Percentiles rank a stretch among this genome's conserved stretches.
phyloP scores from a whole-genome alignment of 2,329 filamentous ascomycete species.

The Sarocladiaceae sp. region DNA sequence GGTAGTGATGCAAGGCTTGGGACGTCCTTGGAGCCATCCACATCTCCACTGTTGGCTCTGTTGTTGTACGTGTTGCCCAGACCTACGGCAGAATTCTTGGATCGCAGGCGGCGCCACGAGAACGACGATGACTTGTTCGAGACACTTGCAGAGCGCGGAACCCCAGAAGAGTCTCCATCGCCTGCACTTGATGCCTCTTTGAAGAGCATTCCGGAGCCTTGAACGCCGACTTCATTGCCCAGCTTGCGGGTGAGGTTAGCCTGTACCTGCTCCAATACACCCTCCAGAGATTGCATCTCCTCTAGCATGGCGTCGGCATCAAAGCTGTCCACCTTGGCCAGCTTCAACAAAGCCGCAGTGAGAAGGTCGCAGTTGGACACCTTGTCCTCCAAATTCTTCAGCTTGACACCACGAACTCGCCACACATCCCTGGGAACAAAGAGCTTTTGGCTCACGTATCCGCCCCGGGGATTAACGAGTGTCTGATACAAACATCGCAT shows the following conservation, averaged over 20 bases:
- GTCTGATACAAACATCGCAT: slow-evolving; percentile 95
- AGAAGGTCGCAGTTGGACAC: slow-evolving; percentile 86
- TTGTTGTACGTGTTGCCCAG: slow-evolving; percentile 45
- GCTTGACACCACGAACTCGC: slow-evolving; percentile 88
- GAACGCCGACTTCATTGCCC: slow-evolving; percentile 87
- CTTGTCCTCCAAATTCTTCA: slow-evolving; percentile 91
- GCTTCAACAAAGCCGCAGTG: slow-evolving; percentile 80
- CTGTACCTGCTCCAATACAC: slow-evolving; percentile 82
- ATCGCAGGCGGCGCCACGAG: slow-evolving; percentile 85
- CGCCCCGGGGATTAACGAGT: slow-evolving; percentile 83
- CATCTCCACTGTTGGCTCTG: slow-evolving; percentile 13
- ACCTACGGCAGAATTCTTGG: slow-evolving; percentile 75
- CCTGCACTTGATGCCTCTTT: slow-evolving; percentile 56
- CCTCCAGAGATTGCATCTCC: slow-evolving; percentile 88
- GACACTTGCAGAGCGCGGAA: slow-evolving; percentile 55
- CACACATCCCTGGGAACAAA: slow-evolving; percentile 93
- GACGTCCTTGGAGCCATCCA: slow-evolving; percentile 24
- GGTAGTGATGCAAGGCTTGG: slow-evolving; percentile 68
- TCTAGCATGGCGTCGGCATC: slow-evolving; percentile 90
- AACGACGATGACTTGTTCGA: slow-evolving; percentile 67
- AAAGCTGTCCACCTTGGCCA: slow-evolving; percentile 78
- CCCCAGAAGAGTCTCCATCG: slow-evolving; percentile 39
- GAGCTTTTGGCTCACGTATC: slow-evolving; percentile 85
- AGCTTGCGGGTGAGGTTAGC: slow-evolving; percentile 72
- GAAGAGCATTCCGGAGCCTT: slow-evolving; percentile 69